Evolutionary conservation across 257 asterid species (phyloP).

Genomic region (Fraxinus anomala): DNA sequence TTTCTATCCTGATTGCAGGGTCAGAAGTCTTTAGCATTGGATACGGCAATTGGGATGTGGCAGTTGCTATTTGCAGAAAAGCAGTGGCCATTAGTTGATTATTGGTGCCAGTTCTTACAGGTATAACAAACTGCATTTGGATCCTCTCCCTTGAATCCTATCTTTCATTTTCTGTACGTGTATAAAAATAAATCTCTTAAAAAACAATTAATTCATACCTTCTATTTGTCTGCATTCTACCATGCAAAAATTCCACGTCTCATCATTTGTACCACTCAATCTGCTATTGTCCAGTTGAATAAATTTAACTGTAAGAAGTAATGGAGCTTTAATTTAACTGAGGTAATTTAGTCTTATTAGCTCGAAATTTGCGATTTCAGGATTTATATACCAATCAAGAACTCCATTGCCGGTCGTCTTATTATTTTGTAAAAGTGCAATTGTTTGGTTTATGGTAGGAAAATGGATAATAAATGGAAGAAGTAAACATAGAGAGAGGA

Average conservation of each 20-base stretch:
- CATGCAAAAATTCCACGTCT: background rate
- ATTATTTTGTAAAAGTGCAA: background rate
- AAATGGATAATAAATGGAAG: background rate
- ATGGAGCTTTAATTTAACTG: background rate
- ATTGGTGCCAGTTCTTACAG: constrained; percentile 99
- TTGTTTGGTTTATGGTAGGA: background rate
- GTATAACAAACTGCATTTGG: constrained; percentile 36
- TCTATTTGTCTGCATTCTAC: background rate
- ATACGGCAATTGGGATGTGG: constrained; percentile 99
- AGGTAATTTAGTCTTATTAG: background rate
- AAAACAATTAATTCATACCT: background rate
- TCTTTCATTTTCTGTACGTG: background rate
- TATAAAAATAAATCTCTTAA: background rate
- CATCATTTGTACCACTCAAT: background rate
- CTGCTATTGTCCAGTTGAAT: background rate
- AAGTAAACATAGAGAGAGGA: background rate
- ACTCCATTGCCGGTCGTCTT: background rate
- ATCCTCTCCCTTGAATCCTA: constrained; percentile 1
- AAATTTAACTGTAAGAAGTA: background rate
- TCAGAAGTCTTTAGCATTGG: constrained; percentile 95
- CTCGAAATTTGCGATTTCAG: background rate
- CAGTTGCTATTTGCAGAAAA: constrained; percentile 90
- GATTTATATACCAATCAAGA: background rate
- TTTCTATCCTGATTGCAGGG: constrained; percentile 60
- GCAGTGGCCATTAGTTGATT: constrained; percentile 92